Evolutionary conservation across 106 monocot genomes (phyloP), one percentile per base, ranked within the genome.

Genomic region (Acorus calamus): DNA sequence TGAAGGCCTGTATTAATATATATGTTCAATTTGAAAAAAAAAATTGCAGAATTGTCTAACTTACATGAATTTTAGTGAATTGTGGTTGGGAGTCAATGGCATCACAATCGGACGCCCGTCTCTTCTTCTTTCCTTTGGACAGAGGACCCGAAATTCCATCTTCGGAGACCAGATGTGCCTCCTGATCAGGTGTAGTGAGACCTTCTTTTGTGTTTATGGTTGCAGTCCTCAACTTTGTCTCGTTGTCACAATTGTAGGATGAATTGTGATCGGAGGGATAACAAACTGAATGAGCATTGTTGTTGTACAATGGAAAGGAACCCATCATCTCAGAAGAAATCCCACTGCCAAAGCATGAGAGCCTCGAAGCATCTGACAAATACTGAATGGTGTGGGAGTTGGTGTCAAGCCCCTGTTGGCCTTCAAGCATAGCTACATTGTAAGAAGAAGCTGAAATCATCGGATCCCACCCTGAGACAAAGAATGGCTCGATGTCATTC

Each of bases 81-180:
- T 74, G 65, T 73, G 78, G 76, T 6, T 72, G 61, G 5, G 74
- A 65, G 61, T 53, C 45, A 12, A 63, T 14, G 11, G 46, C 50
- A 62, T 9, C 50, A 74, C 11, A 43, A 10, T 83, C 74, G 4
- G 55, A 11, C 8, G 62, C 2, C 8, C 28, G 58, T 57, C 78
- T 90, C 73, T 83, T 86, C n/a, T n/a, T n/a, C 73, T 78, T 81
- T 42, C 66, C 74, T 61, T 72, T 77, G 46, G 6, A 72, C 10
- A 55, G 47, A 61, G 59, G 44, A 5, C 28, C 28, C 28, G 28
- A 70, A 63, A 55, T 78, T 55, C 51, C 28, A 28, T 28, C 28
- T 28, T 28, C 28, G 1, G 28, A 28, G 1, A 28, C 28, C 28
- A 28, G 28, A 28, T 28, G 28, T 28, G 28, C 28, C 28, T 28